Conservation (phyloP, 192 early-diverging fungal genomes). For the Coemansia javaensis region DNA sequence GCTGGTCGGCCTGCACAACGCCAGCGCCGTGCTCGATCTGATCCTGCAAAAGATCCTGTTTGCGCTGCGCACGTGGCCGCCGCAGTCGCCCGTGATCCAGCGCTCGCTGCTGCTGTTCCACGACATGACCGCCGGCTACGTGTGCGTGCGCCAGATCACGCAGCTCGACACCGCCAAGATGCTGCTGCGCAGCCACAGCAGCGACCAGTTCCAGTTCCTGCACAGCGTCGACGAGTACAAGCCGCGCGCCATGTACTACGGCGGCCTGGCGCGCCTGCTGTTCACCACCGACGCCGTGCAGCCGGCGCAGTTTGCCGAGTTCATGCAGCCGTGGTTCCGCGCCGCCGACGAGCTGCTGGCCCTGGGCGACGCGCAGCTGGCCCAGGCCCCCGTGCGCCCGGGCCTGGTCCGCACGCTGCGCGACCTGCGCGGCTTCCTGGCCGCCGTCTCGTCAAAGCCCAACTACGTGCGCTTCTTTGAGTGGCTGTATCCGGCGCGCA, state of each 20-base stretch:
- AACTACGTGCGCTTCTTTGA: slow-evolving; percentile 72
- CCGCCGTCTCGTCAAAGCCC: slow-evolving; percentile 56
- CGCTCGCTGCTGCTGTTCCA: slow-evolving; percentile 69
- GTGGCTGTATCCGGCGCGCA: slow-evolving; percentile 76
- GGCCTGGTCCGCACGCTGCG: slow-evolving; percentile 61
- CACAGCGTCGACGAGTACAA: slow-evolving; percentile 55
- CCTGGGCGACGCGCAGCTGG: slow-evolving; percentile 54
- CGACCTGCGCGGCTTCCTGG: slow-evolving; percentile 73
- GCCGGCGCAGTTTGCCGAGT: slow-evolving; percentile 58
- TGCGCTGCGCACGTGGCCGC: slow-evolving; percentile 61
- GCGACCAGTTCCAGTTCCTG: slow-evolving; percentile 70
- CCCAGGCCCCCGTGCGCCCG: slow-evolving; percentile 42
- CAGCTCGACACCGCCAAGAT: slow-evolving; percentile 66
- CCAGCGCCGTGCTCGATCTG: slow-evolving; percentile 33
- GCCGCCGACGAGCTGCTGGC: slow-evolving; percentile 53
- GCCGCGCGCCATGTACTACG: slow-evolving; percentile 70
- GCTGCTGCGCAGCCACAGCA: slow-evolving; percentile 68
- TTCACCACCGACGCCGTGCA: slow-evolving; percentile 63
- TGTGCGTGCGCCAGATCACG: slow-evolving; percentile 68
- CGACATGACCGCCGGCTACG: slow-evolving; percentile 74
- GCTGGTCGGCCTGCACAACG: slow-evolving; percentile 64
- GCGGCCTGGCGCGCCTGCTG: slow-evolving; percentile 69
- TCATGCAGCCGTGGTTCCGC: slow-evolving; percentile 65
- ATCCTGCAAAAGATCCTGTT: slow-evolving; percentile 48
- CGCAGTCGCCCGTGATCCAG: slow-evolving; percentile 53